These are phyloP conservation scores for Naganishia randhawae DNA, from an alignment of 768 basidiomycete genomes.

Conservation along the genomic window DNA sequence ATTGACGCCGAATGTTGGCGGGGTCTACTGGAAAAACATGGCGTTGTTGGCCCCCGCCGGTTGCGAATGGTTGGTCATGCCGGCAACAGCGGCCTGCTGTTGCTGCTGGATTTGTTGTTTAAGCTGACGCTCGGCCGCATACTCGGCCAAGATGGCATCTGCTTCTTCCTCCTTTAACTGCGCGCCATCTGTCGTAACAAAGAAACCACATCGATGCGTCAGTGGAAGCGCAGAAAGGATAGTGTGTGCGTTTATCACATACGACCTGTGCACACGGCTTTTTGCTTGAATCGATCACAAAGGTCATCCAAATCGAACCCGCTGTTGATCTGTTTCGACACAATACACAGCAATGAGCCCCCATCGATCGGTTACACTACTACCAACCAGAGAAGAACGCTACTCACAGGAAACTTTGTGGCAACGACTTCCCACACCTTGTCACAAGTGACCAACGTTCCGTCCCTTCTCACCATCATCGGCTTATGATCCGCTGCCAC, in stretches of 20 bases:
- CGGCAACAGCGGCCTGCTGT: background rate
- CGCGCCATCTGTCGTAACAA: background rate
- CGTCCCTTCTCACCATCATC: slow-evolving; percentile 32
- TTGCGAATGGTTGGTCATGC: background rate
- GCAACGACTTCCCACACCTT: slow-evolving; percentile 42
- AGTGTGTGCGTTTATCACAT: slow-evolving; percentile 18
- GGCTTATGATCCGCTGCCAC: background rate
- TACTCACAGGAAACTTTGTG: slow-evolving; percentile 35
- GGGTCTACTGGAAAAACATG: slow-evolving; percentile 4
- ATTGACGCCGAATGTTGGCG: no score
- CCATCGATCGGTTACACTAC: background rate
- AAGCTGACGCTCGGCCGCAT: slow-evolving; percentile 1
- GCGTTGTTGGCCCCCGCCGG: background rate
- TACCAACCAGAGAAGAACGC: background rate
- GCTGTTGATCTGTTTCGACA: slow-evolving; percentile 22
- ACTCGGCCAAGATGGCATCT: slow-evolving; percentile 2
- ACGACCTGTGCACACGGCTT: slow-evolving; percentile 46
- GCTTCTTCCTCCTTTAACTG: slow-evolving; percentile 12
- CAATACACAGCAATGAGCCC: background rate
- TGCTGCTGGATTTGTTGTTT: slow-evolving; percentile 4
- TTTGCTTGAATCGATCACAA: slow-evolving; percentile 45
- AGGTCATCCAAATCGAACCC: slow-evolving; percentile 47
- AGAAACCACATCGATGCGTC: background rate
- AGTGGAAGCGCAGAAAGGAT: background rate
- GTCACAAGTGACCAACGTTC: slow-evolving; percentile 33